phyloP scores from a whole-genome alignment of 2,329 filamentous ascomycete species.

The Sporothrix humicola region DNA sequence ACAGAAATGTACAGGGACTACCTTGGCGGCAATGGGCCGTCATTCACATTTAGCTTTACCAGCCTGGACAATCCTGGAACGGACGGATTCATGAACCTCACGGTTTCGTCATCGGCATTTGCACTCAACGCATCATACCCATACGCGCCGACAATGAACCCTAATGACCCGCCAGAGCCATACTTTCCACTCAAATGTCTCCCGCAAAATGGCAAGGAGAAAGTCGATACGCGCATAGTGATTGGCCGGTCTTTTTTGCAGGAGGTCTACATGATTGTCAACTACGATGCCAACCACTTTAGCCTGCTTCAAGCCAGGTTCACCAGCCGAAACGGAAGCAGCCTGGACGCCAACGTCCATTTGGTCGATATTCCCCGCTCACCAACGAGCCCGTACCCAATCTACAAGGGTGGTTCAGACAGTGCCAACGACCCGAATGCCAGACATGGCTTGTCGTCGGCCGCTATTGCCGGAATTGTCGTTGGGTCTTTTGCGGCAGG shows the following conservation, averaged over 20 bases:
- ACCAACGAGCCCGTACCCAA: constrained; percentile 55
- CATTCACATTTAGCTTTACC: constrained; percentile 63
- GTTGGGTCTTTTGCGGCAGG: constrained; percentile 49
- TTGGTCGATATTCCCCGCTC: constrained; percentile 52
- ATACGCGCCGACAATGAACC: constrained; percentile 53
- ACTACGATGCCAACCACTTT: constrained; percentile 60
- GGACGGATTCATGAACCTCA: constrained; percentile 62
- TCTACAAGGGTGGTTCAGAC: constrained; percentile 43
- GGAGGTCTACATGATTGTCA: constrained; percentile 66
- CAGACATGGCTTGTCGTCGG: constrained; percentile 46
- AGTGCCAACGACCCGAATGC: constrained; percentile 14
- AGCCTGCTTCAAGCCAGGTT: constrained; percentile 62
- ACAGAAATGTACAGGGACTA: constrained; percentile 59
- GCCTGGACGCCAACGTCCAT: constrained; percentile 44
- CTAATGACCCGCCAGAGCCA: constrained; percentile 53
- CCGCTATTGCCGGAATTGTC: constrained; percentile 54
- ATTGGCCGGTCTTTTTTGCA: constrained; percentile 73
- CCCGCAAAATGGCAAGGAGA: constrained; percentile 47
- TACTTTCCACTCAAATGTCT: constrained; percentile 72
- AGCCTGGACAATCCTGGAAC: constrained; percentile 58
- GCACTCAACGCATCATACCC: constrained; percentile 57
- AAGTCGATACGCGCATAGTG: constrained; percentile 49
- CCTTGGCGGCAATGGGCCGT: constrained; percentile 52
- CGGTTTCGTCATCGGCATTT: constrained; percentile 58
- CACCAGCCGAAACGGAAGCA: constrained; percentile 48